These are phyloP conservation scores for Aspergillus incahuasiensis DNA, from an alignment of 495 filamentous ascomycete species.

Conservation along the genomic window DNA sequence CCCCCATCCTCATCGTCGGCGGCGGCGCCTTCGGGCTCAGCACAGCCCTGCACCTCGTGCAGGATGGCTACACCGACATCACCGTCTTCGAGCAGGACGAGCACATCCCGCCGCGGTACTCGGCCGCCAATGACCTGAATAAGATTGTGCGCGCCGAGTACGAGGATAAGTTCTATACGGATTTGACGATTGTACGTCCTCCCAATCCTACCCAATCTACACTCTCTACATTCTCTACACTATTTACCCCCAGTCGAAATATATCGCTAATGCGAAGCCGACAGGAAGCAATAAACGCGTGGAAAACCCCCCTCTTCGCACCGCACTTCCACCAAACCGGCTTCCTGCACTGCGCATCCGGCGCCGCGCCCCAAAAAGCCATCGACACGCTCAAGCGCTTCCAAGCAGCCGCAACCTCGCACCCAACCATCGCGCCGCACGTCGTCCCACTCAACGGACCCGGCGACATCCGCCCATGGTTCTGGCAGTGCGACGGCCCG, in stretches of 20 bases:
- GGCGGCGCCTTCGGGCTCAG: slow-evolving; percentile 48
- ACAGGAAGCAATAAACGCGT: slow-evolving; percentile 46
- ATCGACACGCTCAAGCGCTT: slow-evolving; percentile 42
- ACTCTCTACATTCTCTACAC: too few relatives aligned
- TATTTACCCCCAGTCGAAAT: too few relatives aligned
- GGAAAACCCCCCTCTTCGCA: slow-evolving; percentile 48
- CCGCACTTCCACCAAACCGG: slow-evolving; percentile 53
- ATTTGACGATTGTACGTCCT: slow-evolving; percentile 38
- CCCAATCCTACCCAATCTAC: slow-evolving; percentile 3
- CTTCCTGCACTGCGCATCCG: slow-evolving; percentile 48
- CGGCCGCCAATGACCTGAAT: slow-evolving; percentile 50
- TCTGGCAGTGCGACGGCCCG: slow-evolving; percentile 43
- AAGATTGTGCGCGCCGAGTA: slow-evolving; percentile 56
- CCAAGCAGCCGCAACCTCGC: slow-evolving; percentile 34
- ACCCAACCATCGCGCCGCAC: slow-evolving; percentile 31
- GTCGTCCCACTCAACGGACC: slow-evolving; percentile 30
- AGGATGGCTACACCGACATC: slow-evolving; percentile 40
- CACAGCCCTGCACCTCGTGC: slow-evolving; percentile 44
- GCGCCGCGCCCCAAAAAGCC: slow-evolving; percentile 43
- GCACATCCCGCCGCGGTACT: slow-evolving; percentile 36
- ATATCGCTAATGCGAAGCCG: too few relatives aligned
- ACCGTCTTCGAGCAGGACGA: slow-evolving; percentile 41
- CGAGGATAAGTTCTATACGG: slow-evolving; percentile 51
- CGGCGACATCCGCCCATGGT: slow-evolving; percentile 33
- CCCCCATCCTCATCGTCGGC: slow-evolving; percentile 37